Conservation (phyloP, 1,284 basidiomycete genomes). For the Apiotrichum akiyoshidainum region DNA sequence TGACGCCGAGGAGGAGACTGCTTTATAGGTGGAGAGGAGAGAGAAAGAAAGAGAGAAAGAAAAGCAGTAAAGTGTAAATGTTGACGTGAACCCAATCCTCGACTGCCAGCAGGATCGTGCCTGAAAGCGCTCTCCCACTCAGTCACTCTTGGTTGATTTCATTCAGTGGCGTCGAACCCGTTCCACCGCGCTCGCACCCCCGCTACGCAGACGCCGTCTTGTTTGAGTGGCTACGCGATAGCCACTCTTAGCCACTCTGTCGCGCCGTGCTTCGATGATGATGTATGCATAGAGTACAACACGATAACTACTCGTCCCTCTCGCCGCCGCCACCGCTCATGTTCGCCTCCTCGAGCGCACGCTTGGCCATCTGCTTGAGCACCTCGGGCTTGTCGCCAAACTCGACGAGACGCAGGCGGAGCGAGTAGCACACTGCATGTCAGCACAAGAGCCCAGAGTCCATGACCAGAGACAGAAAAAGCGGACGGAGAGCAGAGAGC, state of each 20-base stretch:
- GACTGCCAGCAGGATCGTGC: background rate
- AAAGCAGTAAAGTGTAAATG: background rate
- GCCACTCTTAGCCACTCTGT: background rate
- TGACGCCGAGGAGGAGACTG: background rate
- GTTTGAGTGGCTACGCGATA: no score
- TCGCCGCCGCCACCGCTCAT: conserved; percentile 22
- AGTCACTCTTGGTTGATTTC: no score
- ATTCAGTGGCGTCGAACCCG: no score
- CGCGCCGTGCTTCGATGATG: background rate
- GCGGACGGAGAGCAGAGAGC: no score
- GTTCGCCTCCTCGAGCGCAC: conserved; percentile 46
- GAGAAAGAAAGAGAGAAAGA: background rate
- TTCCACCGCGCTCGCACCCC: no score
- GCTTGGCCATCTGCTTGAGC: conserved; percentile 44
- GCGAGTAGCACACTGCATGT: conserved; percentile 47
- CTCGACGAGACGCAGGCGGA: conserved; percentile 46
- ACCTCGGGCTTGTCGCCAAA: conserved; percentile 50
- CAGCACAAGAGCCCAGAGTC: background rate
- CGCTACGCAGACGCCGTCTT: no score
- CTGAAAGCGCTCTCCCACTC: no score
- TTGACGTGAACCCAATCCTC: background rate
- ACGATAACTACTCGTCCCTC: background rate
- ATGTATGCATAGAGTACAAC: background rate
- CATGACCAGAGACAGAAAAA: background rate
- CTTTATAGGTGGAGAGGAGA: background rate